Percentiles rank a stretch among this genome's conserved stretches.
phyloP scores from a whole-genome alignment of 1,284 basidiomycete species.

The Tranzscheliella williamsii region DNA sequence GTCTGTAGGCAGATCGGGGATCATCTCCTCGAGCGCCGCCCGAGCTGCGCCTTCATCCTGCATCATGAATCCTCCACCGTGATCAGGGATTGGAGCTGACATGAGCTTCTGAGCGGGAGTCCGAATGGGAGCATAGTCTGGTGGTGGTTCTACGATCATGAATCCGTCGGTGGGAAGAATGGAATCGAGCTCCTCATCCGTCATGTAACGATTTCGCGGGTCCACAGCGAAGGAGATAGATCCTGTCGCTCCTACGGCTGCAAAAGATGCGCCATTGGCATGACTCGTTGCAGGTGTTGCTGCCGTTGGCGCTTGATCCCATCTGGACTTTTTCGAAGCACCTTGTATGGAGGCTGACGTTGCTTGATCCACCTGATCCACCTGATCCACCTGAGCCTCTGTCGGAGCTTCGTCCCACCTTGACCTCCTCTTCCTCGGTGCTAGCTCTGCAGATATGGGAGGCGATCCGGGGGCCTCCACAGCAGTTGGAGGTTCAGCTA shows the following conservation, averaged over 20 bases:
- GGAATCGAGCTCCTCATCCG: conserved; percentile 92
- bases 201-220: conserved; percentile 89
- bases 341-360: conserved; percentile 64
- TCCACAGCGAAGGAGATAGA: conserved; percentile 63
- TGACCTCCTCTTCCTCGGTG: conserved; percentile 85
- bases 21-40: conserved; percentile 77
- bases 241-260: conserved; percentile 5
- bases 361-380: neutral
- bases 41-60: conserved; percentile 90
- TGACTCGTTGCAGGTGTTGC: conserved; percentile 1
- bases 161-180: conserved; percentile 88
- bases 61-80: conserved; percentile 83
- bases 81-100: conserved; percentile 66
- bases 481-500: conserved; percentile 56
- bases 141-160: conserved; percentile 86
- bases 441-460: conserved; percentile 34
- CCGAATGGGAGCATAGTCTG: conserved; percentile 84
- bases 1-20: conserved; percentile 94
- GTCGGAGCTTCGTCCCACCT: conserved; percentile 83
- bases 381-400: conserved; percentile 1
- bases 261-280: conserved; percentile 4
- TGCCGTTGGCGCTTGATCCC: conserved; percentile 80
- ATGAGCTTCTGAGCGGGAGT: conserved; percentile 76
- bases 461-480: conserved; percentile 53
- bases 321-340: conserved; percentile 73